Base-by-base conservation (phyloP, 441 rosid genomes). In the Bruguiera hainesii region DNA sequence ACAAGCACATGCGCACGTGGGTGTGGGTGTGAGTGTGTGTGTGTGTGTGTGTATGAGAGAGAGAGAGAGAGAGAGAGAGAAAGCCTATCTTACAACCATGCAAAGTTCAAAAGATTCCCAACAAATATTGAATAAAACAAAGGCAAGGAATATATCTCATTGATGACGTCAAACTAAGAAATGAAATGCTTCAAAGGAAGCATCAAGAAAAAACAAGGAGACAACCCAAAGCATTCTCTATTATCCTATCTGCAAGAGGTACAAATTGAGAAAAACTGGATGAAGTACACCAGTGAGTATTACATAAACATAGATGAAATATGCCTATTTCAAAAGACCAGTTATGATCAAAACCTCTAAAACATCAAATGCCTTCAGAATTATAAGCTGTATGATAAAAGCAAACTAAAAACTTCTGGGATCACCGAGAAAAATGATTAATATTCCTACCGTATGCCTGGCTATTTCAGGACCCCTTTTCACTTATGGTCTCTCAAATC, bases 401-500 rank as follows among this genome's bases (percentile, higher is more conserved):
- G 71, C 68, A 19, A 53, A 68, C 61, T 58, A 66, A 48, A 75
- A 71, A 73, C 75, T 66, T 51, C 71, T 55, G 64, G 60, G 70
- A 68, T 63, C 61, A 68, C 58, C 33, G 57, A 71, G 46, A 76
- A 48, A 21, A 75, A 31, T 64, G 52, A 73, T 63, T 59, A 67
- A 65, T 64, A 56, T 29, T 35, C 25, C 76, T 51, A 49, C 49
- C 19, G 46, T 30, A 39, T 56, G 29, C 28, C 59, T 4, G 48
- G 67, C 81, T 86, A 79, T 72, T 83, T 84, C 66, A 68, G 53
- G 70, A 76, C 72, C 42, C 76, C 79, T 68, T 64, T 83, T 76
- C 75, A 79, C 76, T 75, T 86, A 29, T 65, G 77, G 37, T 75
- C 80, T 78, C 62, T 86, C 79, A 91, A 78, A 46, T 85, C 77